These are phyloP conservation scores for Cystobasidiaceae sp. DNA, from an alignment of 1,284 basidiomycete genomes.

Conservation along the genomic window DNA sequence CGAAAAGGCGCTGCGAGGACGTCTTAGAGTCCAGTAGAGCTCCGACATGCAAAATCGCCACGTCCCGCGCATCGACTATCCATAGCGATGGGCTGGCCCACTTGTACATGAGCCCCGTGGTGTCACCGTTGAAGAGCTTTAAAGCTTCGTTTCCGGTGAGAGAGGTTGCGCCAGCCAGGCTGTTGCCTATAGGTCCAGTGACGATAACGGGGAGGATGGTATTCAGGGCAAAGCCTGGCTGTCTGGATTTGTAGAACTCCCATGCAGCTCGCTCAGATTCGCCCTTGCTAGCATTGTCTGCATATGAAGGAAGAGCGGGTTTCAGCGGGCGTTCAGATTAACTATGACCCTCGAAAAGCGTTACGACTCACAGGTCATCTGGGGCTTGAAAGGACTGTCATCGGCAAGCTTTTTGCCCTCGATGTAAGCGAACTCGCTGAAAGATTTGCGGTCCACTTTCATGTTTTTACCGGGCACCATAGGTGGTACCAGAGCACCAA, in stretches of 20 bases:
- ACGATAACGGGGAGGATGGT: slow-evolving; percentile 16
- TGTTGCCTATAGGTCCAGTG: slow-evolving; percentile 10
- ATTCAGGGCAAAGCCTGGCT: slow-evolving; percentile 28
- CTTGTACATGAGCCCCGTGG: neutral
- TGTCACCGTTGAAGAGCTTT: neutral
- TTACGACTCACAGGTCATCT: slow-evolving; percentile 1
- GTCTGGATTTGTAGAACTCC: slow-evolving; percentile 23
- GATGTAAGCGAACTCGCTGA: neutral
- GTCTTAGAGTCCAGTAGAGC: neutral
- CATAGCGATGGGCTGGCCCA: neutral
- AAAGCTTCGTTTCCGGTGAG: neutral
- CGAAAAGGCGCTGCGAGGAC: neutral
- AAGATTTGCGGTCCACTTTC: neutral
- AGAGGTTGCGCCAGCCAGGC: neutral
- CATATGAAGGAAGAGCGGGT: no score
- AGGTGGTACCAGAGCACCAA: neutral
- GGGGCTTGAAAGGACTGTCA: neutral
- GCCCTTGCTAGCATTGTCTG: slow-evolving; percentile 18
- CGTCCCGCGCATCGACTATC: neutral
- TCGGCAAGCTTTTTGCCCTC: neutral
- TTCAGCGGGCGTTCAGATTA: no score
- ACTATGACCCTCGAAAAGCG: neutral
- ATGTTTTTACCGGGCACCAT: neutral
- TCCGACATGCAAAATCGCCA: neutral
- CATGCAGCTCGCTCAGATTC: slow-evolving; percentile 26